A percentile compares a stretch with the other conserved stretches of the same genome.
phyloP scores from a whole-genome alignment of 805 yeast species.

The Pichia gijzeniarum region DNA sequence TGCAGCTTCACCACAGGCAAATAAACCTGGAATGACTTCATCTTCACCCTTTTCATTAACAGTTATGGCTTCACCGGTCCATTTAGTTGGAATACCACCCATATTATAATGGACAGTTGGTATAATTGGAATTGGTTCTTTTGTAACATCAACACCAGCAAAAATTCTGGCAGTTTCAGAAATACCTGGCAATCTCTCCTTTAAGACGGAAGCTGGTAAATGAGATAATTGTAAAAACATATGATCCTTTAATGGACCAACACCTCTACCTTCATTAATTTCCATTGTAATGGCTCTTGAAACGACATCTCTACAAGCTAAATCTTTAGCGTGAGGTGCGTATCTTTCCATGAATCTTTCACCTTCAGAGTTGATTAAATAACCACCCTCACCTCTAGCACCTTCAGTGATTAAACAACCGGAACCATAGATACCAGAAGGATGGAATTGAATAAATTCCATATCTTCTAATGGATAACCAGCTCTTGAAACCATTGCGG shows the following conservation, averaged over 20 bases:
- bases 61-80: conserved; percentile 91
- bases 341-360: conserved; percentile 99
- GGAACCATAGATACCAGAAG: conserved; percentile 98
- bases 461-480: conserved; percentile 96
- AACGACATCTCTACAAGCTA: conserved; percentile 97
- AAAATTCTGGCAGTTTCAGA: conserved; percentile 97
- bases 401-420: conserved; percentile 99
- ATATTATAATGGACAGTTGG: conserved; percentile 99
- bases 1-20: conserved; percentile 98
- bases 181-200: conserved; percentile 98
- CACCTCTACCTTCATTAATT: conserved; percentile 98
- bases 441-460: conserved; percentile 98
- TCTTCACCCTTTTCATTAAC: conserved; percentile 84
- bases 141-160: conserved; percentile 99
- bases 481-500: conserved; percentile 97
- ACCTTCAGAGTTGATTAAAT: conserved; percentile 91
- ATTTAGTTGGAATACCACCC: conserved; percentile 99
- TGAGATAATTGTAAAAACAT: conserved; percentile 91
- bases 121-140: conserved; percentile 96
- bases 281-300: conserved; percentile 98
- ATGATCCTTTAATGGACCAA: conserved; percentile 94
- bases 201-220: conserved; percentile 82
- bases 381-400: conserved; percentile 99
- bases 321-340: conserved; percentile 97
- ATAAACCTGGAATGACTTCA: conserved; percentile 82